These are phyloP conservation scores for Zalerion maritima DNA, from an alignment of 495 filamentous ascomycete species.

Conservation along the genomic window DNA sequence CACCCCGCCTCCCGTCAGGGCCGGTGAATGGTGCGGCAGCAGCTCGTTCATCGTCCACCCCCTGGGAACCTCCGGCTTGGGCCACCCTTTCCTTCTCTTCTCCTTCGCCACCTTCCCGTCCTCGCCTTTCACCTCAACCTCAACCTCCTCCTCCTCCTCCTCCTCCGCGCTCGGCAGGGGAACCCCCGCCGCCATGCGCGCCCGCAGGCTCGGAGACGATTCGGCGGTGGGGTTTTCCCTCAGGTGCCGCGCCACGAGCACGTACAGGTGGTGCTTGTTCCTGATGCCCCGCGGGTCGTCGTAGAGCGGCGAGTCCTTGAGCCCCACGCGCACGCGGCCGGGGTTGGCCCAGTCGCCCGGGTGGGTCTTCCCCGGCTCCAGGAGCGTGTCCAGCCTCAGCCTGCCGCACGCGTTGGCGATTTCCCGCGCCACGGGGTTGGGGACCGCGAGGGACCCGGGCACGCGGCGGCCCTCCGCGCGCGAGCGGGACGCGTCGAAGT, in stretches of 20 bases:
- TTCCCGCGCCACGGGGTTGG: slow-evolving; percentile 76
- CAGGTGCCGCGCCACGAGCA: slow-evolving; percentile 59
- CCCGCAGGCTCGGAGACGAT: slow-evolving; percentile 46
- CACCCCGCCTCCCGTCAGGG: slow-evolving; percentile 83
- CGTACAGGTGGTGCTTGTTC: slow-evolving; percentile 85
- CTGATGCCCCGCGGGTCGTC: slow-evolving; percentile 31
- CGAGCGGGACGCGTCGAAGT: slow-evolving; percentile 70
- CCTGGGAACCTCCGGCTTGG: slow-evolving; percentile 60
- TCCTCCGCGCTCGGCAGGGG: too few relatives aligned
- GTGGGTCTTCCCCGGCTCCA: slow-evolving; percentile 85
- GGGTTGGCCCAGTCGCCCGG: slow-evolving; percentile 97
- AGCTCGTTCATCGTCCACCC: slow-evolving; percentile 86
- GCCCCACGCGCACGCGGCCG: slow-evolving; percentile 64
- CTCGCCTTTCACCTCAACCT: too few relatives aligned
- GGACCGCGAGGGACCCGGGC: slow-evolving; percentile 49
- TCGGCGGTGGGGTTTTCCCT: slow-evolving; percentile 57
- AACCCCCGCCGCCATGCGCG: slow-evolving; percentile 48
- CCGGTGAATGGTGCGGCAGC: slow-evolving; percentile 73
- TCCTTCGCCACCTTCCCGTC: too few relatives aligned
- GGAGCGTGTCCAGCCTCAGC: slow-evolving; percentile 58
- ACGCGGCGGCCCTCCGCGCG: slow-evolving; percentile 73
- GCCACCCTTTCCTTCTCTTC: slow-evolving; percentile 46
- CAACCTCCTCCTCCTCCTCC: too few relatives aligned
- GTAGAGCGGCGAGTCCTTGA: slow-evolving; percentile 38
- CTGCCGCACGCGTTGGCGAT: slow-evolving; percentile 70